phyloP scores from a whole-genome alignment of 2,329 filamentous ascomycete species.

The Calycina herbarum region DNA sequence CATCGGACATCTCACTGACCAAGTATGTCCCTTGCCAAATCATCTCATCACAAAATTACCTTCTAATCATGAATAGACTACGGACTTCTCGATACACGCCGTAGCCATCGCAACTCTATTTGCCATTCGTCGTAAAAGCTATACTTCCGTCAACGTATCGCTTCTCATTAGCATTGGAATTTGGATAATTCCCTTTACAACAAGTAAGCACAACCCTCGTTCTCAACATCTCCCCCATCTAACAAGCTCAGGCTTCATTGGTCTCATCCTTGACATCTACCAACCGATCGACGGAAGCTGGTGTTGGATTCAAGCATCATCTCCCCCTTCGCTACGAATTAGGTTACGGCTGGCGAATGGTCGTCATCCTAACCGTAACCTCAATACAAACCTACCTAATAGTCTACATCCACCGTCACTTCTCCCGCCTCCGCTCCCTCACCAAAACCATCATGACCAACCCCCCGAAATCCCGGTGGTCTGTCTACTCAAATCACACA shows the following conservation, averaged over 20 bases:
- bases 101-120: background rate
- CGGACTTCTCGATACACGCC: background rate
- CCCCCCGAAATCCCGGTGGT: background rate
- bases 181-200: constrained; percentile 17
- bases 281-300: background rate
- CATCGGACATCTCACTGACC: background rate
- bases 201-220: background rate
- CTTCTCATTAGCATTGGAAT: background rate
- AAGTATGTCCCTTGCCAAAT: background rate
- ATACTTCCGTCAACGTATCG: background rate
- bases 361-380: background rate
- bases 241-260: constrained; percentile 2
- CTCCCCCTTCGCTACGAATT: background rate
- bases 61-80: background rate
- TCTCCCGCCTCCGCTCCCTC: background rate
- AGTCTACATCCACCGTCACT: constrained; percentile 4
- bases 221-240: background rate
- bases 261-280: background rate
- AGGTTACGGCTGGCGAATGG: constrained; percentile 7
- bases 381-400: background rate
- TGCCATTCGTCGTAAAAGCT: background rate
- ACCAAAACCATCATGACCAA: background rate
- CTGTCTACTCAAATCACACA: background rate
- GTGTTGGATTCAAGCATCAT: background rate
- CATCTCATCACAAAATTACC: background rate